Conservation (phyloP, 176 grass and related monocot species). For the Zoysia pacifica region DNA sequence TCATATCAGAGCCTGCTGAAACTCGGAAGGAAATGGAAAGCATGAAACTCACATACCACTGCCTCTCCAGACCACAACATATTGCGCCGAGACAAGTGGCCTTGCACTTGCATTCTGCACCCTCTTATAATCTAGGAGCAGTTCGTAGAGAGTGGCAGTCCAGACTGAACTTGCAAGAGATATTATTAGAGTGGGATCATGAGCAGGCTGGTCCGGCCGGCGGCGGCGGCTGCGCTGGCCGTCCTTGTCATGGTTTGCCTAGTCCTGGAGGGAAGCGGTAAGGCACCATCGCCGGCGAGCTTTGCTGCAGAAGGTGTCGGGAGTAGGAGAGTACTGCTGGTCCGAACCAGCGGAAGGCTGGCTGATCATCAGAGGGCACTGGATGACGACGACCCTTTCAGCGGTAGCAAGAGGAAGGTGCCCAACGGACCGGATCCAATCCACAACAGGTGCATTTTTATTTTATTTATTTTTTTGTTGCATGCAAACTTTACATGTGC, state of each 20-base stretch:
- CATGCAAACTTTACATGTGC: background rate
- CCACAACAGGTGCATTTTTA: constrained; percentile 72
- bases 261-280: background rate
- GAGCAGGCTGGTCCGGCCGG: constrained; percentile 14
- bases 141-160: constrained; percentile 18
- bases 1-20: constrained; percentile 33
- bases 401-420: constrained; percentile 59
- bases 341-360: constrained; percentile 25
- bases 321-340: background rate
- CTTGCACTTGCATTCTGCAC: constrained; percentile 20
- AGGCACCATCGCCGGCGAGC: background rate
- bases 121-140: constrained; percentile 20
- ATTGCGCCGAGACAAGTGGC: constrained; percentile 11
- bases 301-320: constrained; percentile 16
- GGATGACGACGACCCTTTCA: constrained; percentile 42
- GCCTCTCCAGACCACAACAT: constrained; percentile 32
- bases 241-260: constrained; percentile 49
- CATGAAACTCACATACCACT: constrained; percentile 31
- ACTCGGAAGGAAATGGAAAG: constrained; percentile 17
- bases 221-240: constrained; percentile 6
- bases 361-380: background rate
- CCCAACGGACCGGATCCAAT: constrained; percentile 82
- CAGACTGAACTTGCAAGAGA: background rate
- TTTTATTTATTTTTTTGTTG: background rate
- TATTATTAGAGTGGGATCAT: constrained; percentile 25